Evolutionary conservation across 495 filamentous ascomycete genomes (phyloP), one percentile per base, ranked within the genome.

Genomic region (Symbiotaphrina buchneri): DNA sequence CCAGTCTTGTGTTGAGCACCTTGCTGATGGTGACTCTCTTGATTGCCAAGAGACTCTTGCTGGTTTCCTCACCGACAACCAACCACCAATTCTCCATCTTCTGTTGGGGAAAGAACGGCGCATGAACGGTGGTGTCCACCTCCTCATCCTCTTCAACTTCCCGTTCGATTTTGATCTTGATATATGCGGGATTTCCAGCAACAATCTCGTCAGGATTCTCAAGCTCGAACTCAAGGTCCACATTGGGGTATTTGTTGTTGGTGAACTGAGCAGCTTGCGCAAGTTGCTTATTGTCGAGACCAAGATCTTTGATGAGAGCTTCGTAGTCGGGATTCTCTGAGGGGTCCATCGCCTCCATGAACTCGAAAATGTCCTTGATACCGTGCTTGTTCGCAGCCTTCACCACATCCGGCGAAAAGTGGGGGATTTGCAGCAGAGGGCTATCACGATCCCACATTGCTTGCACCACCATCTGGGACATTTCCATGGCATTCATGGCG

Each of bases 11-110:
- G 40, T 83, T 75, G 40, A 93, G 46, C 44, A 69, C 68, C 36
- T 62, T 65, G 24, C 68, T 78, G 36, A 99, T 73, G 0, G 82
- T 92, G 30, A 99, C 70, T 34, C 85, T 65, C 63, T 95, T 95
- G 56, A 99, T 91, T 3, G 79, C 87, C 28, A 92, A 60, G 33
- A 93, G 53, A 30, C 59, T 79, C 60, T 80, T 84, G 30, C 74
- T 78, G 41, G 65, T 76, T 53, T 90, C 80, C 22, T 79, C 69
- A 16, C 85, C 87, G 23, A 90, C 78, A 7, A 99, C 79, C 28
- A 99, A 59, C 60, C 93, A 81, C 84, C 85, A 99, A 46, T 81
- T 94, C 65, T 99, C 90, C 64, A 80, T 82, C 65, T 99, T 99
- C 47, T 69, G 68, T 29, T 44, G 61, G 6, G 87, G 84, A 46